Percentiles rank a stretch among this genome's conserved stretches.
These are phyloP conservation scores for Diutina rugosa DNA, from an alignment of 1,139 yeast genomes.

Conservation along the genomic window DNA sequence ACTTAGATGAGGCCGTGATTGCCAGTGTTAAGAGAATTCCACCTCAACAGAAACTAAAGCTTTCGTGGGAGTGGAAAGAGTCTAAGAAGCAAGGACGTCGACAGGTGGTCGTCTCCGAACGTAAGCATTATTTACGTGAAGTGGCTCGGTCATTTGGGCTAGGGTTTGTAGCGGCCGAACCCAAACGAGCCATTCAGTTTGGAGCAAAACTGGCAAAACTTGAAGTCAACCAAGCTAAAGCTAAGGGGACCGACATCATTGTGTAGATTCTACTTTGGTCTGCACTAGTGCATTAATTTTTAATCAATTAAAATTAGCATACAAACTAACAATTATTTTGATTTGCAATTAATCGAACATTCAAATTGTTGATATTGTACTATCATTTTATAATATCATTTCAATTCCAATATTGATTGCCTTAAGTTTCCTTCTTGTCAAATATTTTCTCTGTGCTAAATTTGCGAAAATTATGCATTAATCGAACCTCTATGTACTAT, in stretches of 20 bases:
- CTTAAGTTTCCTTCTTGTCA: not conserved
- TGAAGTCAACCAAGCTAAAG: slow-evolving; percentile 58
- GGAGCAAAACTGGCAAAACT: slow-evolving; percentile 93
- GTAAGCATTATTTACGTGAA: slow-evolving; percentile 54
- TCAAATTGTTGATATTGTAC: slow-evolving; percentile 27
- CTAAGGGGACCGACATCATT: slow-evolving; percentile 44
- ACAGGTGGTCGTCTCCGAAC: slow-evolving; percentile 16
- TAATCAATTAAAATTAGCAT: too few species aligned
- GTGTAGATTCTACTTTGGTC: not conserved
- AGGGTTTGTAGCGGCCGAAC: slow-evolving; percentile 50
- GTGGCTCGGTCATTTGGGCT: slow-evolving; percentile 45
- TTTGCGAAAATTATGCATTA: not conserved
- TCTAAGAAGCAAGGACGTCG: slow-evolving; percentile 18
- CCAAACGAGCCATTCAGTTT: slow-evolving; percentile 93
- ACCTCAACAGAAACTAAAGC: slow-evolving; percentile 19
- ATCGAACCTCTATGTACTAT: not conserved
- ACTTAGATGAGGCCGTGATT: slow-evolving; percentile 54
- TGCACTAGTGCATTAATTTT: not conserved
- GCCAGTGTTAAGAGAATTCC: slow-evolving; percentile 10
- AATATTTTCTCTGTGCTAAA: slow-evolving; percentile 17
- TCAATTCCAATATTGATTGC: not conserved
- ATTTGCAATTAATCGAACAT: slow-evolving; percentile 27
- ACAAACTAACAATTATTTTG: not conserved
- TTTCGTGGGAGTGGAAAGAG: slow-evolving; percentile 17
- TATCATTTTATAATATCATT: slow-evolving; percentile 8